These are phyloP conservation scores for Rhizopus delemar DNA, from an alignment of 371 early-diverging fungal species.

Conservation along the genomic window DNA sequence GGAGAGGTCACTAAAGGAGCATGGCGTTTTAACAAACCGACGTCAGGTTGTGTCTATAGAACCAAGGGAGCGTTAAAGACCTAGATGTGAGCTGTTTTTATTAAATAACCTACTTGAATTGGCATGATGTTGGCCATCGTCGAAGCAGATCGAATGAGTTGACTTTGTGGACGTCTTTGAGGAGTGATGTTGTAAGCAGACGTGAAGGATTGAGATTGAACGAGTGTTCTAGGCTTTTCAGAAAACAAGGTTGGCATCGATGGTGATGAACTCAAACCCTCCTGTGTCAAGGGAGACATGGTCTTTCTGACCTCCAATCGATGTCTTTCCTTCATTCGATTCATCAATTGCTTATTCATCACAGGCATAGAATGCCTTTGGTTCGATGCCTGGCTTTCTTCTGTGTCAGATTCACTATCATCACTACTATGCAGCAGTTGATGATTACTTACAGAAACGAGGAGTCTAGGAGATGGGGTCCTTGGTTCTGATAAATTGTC, in stretches of 20 bases:
- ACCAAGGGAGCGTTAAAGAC: too few species aligned
- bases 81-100: too few species aligned
- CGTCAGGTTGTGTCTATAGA: too few species aligned
- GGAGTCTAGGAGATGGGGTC: too few species aligned
- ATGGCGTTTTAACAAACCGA: too few species aligned
- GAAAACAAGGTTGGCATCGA: conserved; percentile 23
- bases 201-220: conserved; percentile 24
- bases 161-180: neutral
- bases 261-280: conserved; percentile 12
- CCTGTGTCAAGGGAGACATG: conserved; percentile 12
- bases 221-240: conserved; percentile 4
- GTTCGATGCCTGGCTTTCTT: neutral
- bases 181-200: neutral
- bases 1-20: neutral
- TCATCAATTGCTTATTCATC: conserved; percentile 12
- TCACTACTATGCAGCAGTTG: neutral
- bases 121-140: neutral
- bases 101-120: neutral
- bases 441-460: too few species aligned
- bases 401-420: neutral
- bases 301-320: conserved; percentile 20
- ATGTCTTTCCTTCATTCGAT: conserved; percentile 35
- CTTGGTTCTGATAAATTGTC: too few species aligned
- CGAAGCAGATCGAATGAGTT: neutral
- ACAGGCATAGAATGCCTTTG: too few species aligned